Percentiles rank a stretch among this genome's conserved stretches.
Evolutionary conservation across 2,329 filamentous ascomycete genomes (phyloP).

Genomic region (Aureobasidium uvarum): DNA sequence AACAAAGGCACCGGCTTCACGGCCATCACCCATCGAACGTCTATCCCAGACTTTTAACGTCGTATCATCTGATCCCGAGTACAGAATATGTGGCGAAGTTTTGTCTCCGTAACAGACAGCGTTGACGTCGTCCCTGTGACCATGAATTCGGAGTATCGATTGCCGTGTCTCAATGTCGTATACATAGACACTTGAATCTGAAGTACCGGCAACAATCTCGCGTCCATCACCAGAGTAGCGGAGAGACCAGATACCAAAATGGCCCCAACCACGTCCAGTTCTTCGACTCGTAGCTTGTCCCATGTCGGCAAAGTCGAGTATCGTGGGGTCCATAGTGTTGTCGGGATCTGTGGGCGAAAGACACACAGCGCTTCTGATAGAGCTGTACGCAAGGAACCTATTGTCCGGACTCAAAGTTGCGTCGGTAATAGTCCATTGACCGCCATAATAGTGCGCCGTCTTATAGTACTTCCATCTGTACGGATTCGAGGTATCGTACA

Average conservation of each 20-base stretch:
- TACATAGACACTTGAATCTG: slow-evolving; percentile 73
- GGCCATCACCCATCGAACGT: slow-evolving; percentile 62
- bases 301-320: slow-evolving; percentile 67
- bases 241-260: slow-evolving; percentile 72
- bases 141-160: slow-evolving; percentile 70
- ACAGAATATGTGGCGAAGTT: slow-evolving; percentile 85
- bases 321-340: slow-evolving; percentile 74
- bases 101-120: slow-evolving; percentile 94
- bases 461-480: slow-evolving; percentile 98
- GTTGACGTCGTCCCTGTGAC: slow-evolving; percentile 88
- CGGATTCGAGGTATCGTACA: slow-evolving; percentile 97
- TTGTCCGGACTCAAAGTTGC: slow-evolving; percentile 90
- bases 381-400: slow-evolving; percentile 85
- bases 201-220: slow-evolving; percentile 87
- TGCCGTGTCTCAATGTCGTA: slow-evolving; percentile 85
- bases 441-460: slow-evolving; percentile 84
- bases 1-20: slow-evolving; percentile 63
- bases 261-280: slow-evolving; percentile 35
- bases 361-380: slow-evolving; percentile 79
- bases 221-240: slow-evolving; percentile 89
- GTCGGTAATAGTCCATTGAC: slow-evolving; percentile 95
- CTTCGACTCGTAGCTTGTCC: slow-evolving; percentile 37
- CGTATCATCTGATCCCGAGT: slow-evolving; percentile 92
- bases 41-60: slow-evolving; percentile 97
- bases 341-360: slow-evolving; percentile 83